phyloP scores from a whole-genome alignment of 306 rosid genomes.

The Gastrolobium villosum region DNA sequence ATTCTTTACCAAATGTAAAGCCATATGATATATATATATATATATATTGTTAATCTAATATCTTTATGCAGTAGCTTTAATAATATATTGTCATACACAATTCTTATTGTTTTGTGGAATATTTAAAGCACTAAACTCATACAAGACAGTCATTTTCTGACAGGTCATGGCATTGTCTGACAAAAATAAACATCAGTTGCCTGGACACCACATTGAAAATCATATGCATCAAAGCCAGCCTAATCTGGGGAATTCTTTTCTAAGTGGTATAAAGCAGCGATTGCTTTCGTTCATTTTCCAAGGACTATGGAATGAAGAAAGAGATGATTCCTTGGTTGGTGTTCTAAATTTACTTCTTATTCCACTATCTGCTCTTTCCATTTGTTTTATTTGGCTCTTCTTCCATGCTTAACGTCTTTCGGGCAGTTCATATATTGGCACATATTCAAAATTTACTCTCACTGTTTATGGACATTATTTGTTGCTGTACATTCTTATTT shows the following conservation, averaged over 20 bases:
- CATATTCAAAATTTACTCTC: too few relatives aligned
- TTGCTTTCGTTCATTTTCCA: conserved; percentile 92
- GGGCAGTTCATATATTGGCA: conserved; percentile 10
- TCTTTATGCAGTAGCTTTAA: conserved; percentile 8
- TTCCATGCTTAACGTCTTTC: not conserved
- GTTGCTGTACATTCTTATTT: not conserved
- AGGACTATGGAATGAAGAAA: conserved; percentile 90
- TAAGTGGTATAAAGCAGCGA: conserved; percentile 92
- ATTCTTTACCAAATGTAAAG: conserved; percentile 22
- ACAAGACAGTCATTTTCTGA: conserved; percentile 50
- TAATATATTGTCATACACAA: not conserved
- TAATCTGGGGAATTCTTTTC: conserved; percentile 61
- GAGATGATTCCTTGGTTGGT: conserved; percentile 81
- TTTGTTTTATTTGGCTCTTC: conserved; percentile 36
- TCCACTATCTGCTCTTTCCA: conserved; percentile 37
- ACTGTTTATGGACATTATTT: conserved; percentile 16
- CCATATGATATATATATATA: not conserved
- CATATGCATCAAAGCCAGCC: conserved; percentile 61
- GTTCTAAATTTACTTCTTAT: conserved; percentile 45
- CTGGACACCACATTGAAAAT: conserved; percentile 66
- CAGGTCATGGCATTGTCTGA: conserved; percentile 66
- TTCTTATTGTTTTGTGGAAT: conserved; percentile 46
- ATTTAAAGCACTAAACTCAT: conserved; percentile 50
- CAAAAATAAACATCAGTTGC: conserved; percentile 58
- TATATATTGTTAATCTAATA: conserved; percentile 8